phyloP scores from a whole-genome alignment of 2,329 filamentous ascomycete genomes.

The Colletotrichum phormii region DNA sequence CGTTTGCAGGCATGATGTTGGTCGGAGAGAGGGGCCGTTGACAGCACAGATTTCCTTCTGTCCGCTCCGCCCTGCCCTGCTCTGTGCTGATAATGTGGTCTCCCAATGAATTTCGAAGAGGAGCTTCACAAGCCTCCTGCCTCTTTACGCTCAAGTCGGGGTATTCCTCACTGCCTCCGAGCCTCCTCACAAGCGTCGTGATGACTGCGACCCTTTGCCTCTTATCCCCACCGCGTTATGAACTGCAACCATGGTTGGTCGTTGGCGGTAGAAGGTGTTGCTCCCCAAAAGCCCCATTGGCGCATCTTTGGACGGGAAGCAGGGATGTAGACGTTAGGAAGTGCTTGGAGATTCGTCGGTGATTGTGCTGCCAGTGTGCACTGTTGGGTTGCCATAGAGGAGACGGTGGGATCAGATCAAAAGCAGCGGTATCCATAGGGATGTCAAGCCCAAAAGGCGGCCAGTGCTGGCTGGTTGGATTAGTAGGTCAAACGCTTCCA shows the following conservation, averaged over 20 bases:
- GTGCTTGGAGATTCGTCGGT: conserved; percentile 16
- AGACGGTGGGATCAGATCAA: conserved; percentile 15
- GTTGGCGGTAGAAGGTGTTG: background rate
- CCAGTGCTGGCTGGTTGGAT: background rate
- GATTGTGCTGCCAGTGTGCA: conserved; percentile 16
- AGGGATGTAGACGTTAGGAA: conserved; percentile 31
- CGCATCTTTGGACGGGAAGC: conserved; percentile 28
- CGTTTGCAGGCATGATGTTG: conserved; percentile 7
- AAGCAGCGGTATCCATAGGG: conserved; percentile 8
- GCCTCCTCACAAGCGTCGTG: conserved; percentile 18
- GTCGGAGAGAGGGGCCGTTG: conserved; percentile 19
- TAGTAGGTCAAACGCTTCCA: conserved; percentile 6
- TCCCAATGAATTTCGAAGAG: background rate
- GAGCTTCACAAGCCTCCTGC: background rate
- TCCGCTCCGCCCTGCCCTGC: background rate
- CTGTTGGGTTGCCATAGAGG: conserved; percentile 17
- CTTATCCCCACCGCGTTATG: conserved; percentile 12
- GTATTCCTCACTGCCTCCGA: background rate
- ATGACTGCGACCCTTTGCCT: conserved; percentile 27
- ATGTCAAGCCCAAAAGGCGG: conserved; percentile 4
- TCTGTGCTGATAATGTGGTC: background rate
- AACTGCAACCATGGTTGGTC: conserved; percentile 14
- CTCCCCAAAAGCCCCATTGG: conserved; percentile 12
- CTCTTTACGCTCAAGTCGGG: background rate
- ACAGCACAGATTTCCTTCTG: background rate